phyloP scores from a whole-genome alignment of 768 basidiomycete species.

The Grammothele lineata region DNA sequence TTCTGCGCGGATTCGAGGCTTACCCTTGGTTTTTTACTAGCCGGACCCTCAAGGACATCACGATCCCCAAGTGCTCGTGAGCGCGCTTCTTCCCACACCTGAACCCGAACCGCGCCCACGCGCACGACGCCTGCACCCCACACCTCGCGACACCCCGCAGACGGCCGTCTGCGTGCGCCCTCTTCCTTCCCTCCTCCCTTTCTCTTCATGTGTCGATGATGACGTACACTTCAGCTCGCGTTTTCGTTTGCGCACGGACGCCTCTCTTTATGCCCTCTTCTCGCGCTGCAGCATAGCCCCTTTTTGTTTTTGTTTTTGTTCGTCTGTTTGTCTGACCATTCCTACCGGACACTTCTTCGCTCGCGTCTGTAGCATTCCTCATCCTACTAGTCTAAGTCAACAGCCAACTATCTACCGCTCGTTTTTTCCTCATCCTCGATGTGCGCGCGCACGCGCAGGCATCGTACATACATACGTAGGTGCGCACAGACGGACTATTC shows the following conservation, averaged over 20 bases:
- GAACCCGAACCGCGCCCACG: no score
- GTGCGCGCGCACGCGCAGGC: no score
- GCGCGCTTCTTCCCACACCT: background rate
- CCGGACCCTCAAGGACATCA: constrained; percentile 68
- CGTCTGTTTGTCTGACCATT: no score
- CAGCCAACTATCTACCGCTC: no score
- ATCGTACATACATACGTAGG: no score
- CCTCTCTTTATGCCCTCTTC: constrained; percentile 5
- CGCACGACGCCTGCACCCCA: background rate
- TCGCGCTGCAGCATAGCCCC: no score
- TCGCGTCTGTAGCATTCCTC: no score
- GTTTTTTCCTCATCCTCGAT: no score
- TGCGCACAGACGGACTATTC: no score
- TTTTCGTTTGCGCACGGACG: constrained; percentile 5
- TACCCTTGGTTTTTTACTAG: constrained; percentile 30
- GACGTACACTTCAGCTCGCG: background rate
- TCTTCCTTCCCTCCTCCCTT: background rate
- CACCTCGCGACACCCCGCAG: background rate
- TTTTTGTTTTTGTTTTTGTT: no score
- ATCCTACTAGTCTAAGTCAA: no score
- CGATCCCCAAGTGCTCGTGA: constrained; percentile 55
- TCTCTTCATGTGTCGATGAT: background rate
- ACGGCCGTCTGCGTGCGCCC: background rate
- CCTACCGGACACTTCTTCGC: no score
- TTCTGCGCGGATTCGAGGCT: background rate